A percentile compares a stretch with the other conserved stretches of the same genome.
Evolutionary conservation across 805 yeast species (phyloP).

Genomic region (Saturnispora diversa): DNA sequence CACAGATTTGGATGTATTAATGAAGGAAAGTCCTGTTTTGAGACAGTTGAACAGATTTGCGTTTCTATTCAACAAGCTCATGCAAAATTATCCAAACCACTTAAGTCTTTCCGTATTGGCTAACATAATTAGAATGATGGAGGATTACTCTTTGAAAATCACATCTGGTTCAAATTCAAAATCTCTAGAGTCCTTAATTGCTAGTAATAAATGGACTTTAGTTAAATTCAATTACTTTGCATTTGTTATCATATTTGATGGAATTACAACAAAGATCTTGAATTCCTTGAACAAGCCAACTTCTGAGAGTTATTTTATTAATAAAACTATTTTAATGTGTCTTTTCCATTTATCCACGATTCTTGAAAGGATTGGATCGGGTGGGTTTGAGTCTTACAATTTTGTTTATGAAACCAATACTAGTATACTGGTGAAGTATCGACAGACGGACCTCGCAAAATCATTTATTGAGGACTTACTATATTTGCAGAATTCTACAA

Average conservation of each 20-base stretch:
- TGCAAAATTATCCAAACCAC: constrained; percentile 8
- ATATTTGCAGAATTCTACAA: constrained; percentile 12
- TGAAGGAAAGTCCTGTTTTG: constrained; percentile 32
- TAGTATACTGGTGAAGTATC: constrained; percentile 21
- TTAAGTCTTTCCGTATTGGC: constrained; percentile 14
- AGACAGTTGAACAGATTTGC: constrained; percentile 45
- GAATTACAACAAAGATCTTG: constrained; percentile 25
- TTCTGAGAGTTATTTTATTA: background rate
- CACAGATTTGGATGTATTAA: background rate
- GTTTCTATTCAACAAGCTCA: constrained; percentile 27
- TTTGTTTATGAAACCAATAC: constrained; percentile 41
- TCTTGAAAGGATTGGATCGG: constrained; percentile 48
- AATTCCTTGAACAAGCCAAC: constrained; percentile 22
- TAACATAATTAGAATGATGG: constrained; percentile 3
- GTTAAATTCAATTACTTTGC: constrained; percentile 36
- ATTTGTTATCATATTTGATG: constrained; percentile 43
- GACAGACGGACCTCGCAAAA: constrained; percentile 21
- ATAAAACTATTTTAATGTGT: constrained; percentile 24
- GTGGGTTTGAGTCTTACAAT: constrained; percentile 57
- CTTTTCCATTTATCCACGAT: constrained; percentile 41
- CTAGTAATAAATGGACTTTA: constrained; percentile 20
- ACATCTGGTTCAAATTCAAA: background rate
- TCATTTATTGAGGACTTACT: constrained; percentile 19
- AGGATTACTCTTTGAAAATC: background rate
- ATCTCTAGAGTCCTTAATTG: background rate